Percentiles rank a stretch among this genome's conserved stretches.
These are phyloP conservation scores for Neurospora crassa DNA, from an alignment of 2,329 filamentous ascomycete genomes.

Conservation along the genomic window DNA sequence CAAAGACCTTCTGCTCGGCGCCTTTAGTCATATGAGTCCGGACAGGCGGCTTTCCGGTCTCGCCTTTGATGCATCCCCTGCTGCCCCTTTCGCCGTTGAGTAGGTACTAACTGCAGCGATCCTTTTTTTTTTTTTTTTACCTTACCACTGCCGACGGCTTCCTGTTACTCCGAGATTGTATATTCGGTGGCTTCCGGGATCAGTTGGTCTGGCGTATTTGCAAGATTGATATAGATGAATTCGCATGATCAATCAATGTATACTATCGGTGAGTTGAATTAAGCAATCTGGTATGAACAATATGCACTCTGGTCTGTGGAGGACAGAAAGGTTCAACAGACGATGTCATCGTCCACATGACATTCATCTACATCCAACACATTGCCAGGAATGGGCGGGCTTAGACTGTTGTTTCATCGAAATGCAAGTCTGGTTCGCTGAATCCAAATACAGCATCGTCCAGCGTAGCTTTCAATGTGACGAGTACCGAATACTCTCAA, in stretches of 20 bases:
- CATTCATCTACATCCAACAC: neutral
- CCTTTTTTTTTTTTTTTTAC: neutral
- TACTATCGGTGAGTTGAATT: neutral
- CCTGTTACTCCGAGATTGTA: neutral
- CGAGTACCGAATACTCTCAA: conserved; percentile 4
- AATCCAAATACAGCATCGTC: conserved; percentile 2
- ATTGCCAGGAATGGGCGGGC: conserved; percentile 1
- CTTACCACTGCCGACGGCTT: neutral
- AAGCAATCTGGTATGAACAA: neutral
- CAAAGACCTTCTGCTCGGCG: conserved; percentile 9
- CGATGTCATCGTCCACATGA: neutral
- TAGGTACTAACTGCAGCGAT: neutral
- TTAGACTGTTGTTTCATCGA: conserved; percentile 11
- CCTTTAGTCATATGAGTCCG: neutral
- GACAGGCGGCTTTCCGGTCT: neutral
- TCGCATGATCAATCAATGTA: neutral
- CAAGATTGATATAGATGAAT: neutral
- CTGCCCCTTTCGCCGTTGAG: neutral
- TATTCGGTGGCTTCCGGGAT: neutral
- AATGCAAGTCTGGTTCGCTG: conserved; percentile 8
- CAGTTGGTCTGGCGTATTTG: neutral
- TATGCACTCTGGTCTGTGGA: neutral
- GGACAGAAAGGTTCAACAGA: neutral
- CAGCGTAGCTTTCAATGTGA: neutral
- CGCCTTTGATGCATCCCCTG: neutral